Evolutionary conservation across 1,284 basidiomycete species (phyloP).

Genomic region (Ceratobasidium theobromae): DNA sequence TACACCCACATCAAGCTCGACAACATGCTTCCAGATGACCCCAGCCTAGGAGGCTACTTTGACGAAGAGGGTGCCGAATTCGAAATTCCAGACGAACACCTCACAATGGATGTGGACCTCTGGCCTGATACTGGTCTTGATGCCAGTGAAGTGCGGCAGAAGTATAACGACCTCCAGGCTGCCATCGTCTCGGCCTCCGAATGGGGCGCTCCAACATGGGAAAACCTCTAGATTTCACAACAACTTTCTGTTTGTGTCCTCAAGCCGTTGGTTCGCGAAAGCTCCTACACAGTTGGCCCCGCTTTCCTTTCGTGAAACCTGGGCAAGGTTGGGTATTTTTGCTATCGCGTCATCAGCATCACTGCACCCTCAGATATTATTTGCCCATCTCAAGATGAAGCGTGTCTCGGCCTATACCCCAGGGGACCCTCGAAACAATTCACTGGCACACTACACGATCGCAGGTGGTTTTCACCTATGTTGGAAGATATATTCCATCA

Average conservation of each 20-base stretch:
- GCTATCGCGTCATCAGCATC: background rate
- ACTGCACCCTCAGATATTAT: background rate
- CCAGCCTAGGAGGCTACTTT: background rate
- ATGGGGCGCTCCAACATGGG: conserved; percentile 8
- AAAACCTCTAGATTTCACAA: background rate
- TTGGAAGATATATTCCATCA: too few species aligned
- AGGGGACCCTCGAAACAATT: too few species aligned
- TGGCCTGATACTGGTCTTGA: background rate
- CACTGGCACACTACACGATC: too few species aligned
- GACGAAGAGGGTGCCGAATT: too few species aligned
- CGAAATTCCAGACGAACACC: background rate
- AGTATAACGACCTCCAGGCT: background rate
- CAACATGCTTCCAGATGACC: background rate
- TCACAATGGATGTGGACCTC: background rate
- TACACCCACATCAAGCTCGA: conserved; percentile 2
- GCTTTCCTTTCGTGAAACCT: background rate
- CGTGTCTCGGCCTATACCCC: too few species aligned
- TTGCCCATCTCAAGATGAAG: background rate
- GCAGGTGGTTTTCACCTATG: too few species aligned
- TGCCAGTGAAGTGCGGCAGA: background rate
- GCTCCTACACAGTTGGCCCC: background rate
- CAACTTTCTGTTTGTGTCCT: too few species aligned
- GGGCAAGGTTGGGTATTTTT: too few species aligned
- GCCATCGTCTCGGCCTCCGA: background rate
- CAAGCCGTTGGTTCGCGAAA: background rate